Conservation (phyloP, 2,329 filamentous ascomycete genomes). For the Metarhizium humberi region DNA sequence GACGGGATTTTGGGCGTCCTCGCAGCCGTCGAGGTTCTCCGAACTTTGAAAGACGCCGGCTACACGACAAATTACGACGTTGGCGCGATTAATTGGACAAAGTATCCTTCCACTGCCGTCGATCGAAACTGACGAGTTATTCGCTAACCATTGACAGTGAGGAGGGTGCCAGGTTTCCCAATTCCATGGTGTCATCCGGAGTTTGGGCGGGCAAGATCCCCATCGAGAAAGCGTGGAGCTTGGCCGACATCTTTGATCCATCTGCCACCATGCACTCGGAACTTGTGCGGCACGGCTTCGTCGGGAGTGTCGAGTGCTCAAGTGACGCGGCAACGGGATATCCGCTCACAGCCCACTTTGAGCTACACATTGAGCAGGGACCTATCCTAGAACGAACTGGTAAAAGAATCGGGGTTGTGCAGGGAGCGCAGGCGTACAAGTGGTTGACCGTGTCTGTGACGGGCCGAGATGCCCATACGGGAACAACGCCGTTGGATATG, state of each 20-base stretch:
- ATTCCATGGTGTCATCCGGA: slow-evolving; percentile 66
- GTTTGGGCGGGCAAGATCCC: slow-evolving; percentile 66
- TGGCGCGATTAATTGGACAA: slow-evolving; percentile 72
- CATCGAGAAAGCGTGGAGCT: slow-evolving; percentile 49
- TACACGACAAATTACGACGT: slow-evolving; percentile 62
- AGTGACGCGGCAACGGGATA: slow-evolving; percentile 8
- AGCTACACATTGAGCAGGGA: slow-evolving; percentile 73
- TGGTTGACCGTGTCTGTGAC: slow-evolving; percentile 21
- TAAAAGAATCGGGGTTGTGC: slow-evolving; percentile 21
- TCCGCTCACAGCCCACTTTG: slow-evolving; percentile 71
- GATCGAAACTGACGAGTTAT: too few relatives aligned
- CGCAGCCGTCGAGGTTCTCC: slow-evolving; percentile 64
- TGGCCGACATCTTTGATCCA: slow-evolving; percentile 44
- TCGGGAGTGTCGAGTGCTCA: slow-evolving; percentile 10
- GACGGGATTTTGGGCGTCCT: slow-evolving; percentile 70
- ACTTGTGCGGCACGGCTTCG: slow-evolving; percentile 57
- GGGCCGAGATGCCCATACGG: slow-evolving; percentile 21
- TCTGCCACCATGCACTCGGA: slow-evolving; percentile 28
- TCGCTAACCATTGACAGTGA: slow-evolving; percentile 38
- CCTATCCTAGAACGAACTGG: slow-evolving; percentile 45
- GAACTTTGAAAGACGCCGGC: slow-evolving; percentile 51
- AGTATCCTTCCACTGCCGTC: slow-evolving; percentile 28
- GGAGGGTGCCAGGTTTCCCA: slow-evolving; percentile 72
- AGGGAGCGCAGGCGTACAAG: slow-evolving; percentile 22
- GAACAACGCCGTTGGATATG: slow-evolving; percentile 22